A percentile compares a stretch with the other conserved stretches of the same genome.
These are phyloP conservation scores for Edaphochlamys debaryana DNA, from an alignment of 139 green algal species.

Conservation along the genomic window DNA sequence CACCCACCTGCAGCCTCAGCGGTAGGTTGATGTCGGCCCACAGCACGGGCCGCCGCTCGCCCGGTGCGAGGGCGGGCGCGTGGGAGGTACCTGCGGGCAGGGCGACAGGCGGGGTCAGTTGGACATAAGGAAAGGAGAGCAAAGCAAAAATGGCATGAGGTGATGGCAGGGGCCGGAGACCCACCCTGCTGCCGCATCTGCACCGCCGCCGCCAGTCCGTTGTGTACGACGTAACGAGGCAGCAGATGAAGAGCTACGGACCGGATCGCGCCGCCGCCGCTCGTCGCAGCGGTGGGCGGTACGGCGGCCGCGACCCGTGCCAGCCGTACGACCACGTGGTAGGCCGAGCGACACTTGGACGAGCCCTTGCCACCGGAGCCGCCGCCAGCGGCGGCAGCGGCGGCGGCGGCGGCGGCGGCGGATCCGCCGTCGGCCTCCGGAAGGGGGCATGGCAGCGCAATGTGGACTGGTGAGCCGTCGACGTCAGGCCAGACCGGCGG, in stretches of 20 bases:
- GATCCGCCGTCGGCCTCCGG: constrained; percentile 19
- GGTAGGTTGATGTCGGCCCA: constrained; percentile 71
- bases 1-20: constrained; percentile 70
- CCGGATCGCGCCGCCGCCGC: not conserved
- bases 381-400: too few species aligned
- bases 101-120: not conserved
- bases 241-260: constrained; percentile 76
- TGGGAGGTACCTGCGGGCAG: constrained; percentile 18
- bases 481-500: not conserved
- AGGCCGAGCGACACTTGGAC: not conserved
- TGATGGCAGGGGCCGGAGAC: too few species aligned
- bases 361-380: constrained; percentile 13
- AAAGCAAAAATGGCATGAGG: too few species aligned
- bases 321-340: constrained; percentile 30
- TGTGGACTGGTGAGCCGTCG: not conserved
- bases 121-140: not conserved
- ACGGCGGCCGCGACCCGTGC: not conserved
- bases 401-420: not conserved
- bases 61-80: constrained; percentile 41
- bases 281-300: not conserved
- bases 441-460: constrained; percentile 34
- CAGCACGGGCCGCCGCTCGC: constrained; percentile 60
- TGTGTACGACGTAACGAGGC: constrained; percentile 81
- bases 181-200: constrained; percentile 72
- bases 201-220: constrained; percentile 68